Base-by-base conservation (phyloP, 2,329 filamentous ascomycete genomes). In the Xylariaceae sp. region DNA sequence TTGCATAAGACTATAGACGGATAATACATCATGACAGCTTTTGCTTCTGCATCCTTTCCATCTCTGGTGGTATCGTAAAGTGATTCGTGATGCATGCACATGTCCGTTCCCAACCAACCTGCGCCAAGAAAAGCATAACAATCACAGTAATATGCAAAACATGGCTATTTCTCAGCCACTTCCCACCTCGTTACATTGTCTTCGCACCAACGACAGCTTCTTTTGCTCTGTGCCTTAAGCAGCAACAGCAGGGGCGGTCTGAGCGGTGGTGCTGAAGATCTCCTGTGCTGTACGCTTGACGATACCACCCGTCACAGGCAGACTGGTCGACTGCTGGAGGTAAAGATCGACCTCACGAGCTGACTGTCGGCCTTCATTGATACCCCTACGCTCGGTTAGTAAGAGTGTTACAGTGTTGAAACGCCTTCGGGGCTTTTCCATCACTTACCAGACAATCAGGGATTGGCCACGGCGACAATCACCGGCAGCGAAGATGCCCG, bases 381-480 rank as follows among this genome's bases (percentile, higher is more conserved):
- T 97, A 68, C 91, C 92, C 87, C 85, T 87, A 56, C 7, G 31
- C 44, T 40, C 15, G n/a, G 60, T 76, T 70, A 76, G 71, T 52
- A 53, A 44, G 17, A 38, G 17, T 27, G 49, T 47, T 48, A 15
- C 4, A 47, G 42, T 41, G 15, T 44, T 14, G 2, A 11, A 3
- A 2, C 19, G 44, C 11, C 1, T 15, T 15, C n/a, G 39, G 12
- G 39, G 6, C 19, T 11, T 44, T 39, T 14, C 10, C 33, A 36
- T 5, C 4, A 77, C 83, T 80, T 79, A 88, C 90, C 91, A 97
- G 58, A 97, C 91, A 71, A 97, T 96, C 51, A 97, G 77, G 48
- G 90, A 95, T 74, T 97, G 92, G 49, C 92, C 92, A 65, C 92
- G 87, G 54, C 91, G 87, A 71, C 92, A 96, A 72, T 97, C 92